A percentile compares a stretch with the other conserved stretches of the same genome.
phyloP scores from a whole-genome alignment of 495 filamentous ascomycete species.

The Podospora conica region DNA sequence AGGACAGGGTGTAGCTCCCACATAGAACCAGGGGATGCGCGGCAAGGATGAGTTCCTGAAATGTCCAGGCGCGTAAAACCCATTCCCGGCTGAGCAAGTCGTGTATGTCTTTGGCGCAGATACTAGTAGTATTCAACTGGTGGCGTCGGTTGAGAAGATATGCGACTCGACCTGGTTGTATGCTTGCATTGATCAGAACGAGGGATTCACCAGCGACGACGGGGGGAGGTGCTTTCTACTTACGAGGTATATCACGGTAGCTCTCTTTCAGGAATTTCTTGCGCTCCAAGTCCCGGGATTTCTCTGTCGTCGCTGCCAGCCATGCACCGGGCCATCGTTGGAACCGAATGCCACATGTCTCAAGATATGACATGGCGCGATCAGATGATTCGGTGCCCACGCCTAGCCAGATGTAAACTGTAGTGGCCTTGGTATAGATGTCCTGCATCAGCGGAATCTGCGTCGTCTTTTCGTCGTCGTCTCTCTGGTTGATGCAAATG shows the following conservation, averaged over 20 bases:
- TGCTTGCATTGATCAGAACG: too few relatives aligned
- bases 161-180: too few relatives aligned
- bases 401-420: not conserved
- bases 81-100: not conserved
- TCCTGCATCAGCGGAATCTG: constrained; percentile 1
- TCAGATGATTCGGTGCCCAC: not conserved
- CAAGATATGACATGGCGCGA: not conserved
- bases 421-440: not conserved
- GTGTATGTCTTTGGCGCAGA: not conserved
- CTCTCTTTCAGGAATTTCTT: too few relatives aligned
- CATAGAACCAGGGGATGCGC: not conserved
- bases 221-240: too few relatives aligned
- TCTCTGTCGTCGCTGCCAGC: too few relatives aligned
- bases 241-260: too few relatives aligned
- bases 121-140: too few relatives aligned
- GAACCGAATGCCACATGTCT: not conserved
- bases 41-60: constrained; percentile 5
- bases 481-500: not conserved
- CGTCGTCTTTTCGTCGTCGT: not conserved
- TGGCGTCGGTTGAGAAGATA: too few relatives aligned
- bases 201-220: too few relatives aligned
- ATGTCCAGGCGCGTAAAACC: not conserved
- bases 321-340: too few relatives aligned
- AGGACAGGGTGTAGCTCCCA: not conserved
- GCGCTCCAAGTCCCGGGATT: too few relatives aligned